Base-by-base conservation (phyloP, 2,329 filamentous ascomycete genomes). In the Acrocalymma vagum region DNA sequence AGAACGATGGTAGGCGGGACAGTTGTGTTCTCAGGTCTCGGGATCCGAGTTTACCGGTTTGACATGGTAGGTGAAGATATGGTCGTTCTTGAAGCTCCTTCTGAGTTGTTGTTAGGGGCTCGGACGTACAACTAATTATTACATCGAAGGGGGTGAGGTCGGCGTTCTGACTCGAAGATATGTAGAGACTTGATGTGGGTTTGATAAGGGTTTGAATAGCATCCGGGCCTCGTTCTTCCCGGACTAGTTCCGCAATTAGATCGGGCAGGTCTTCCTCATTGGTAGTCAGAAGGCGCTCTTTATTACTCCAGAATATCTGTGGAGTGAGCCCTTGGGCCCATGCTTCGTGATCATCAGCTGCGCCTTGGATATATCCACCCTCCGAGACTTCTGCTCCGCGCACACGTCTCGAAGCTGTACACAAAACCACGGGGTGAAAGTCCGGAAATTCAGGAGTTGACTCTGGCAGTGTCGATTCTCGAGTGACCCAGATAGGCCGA, bases 301-400 rank as follows among this genome's bases (percentile, higher is more conserved):
- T 75, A 55, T 96, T 77, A 2, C 69, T 70, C 94, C 94, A 99
- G 71, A 96, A 99, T 0, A 93, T 50, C 0, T 74, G 66, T 0
- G 93, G 83, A 1, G 88, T 94, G 11, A 97, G 79, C 0, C 90
- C 90, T 17, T 81, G 74, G 1, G 91, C 87, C 94, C 94, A 99
- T 55, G 89, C 90, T 75, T 99, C 94, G 9, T 88, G 90, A 66
- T 99, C 94, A 68, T 99, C 94, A 2, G 88, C 94, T 1, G 93
- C 93, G 34, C 94, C 94, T 71, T 97, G 94, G 44, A 99, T 87
- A 63, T 99, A 99, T 5, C 85, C 85, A 3, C 80, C 82, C 61
- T 87, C 84, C 18, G 82, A 82, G 54, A 82, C 76, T 64, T 93
- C 89, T 3, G 81, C 83, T 9, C 84, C 87, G 2, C 73, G 72